Base-by-base conservation (phyloP, 2,329 filamentous ascomycete species). In the Graphiopsis chlorocephala region DNA sequence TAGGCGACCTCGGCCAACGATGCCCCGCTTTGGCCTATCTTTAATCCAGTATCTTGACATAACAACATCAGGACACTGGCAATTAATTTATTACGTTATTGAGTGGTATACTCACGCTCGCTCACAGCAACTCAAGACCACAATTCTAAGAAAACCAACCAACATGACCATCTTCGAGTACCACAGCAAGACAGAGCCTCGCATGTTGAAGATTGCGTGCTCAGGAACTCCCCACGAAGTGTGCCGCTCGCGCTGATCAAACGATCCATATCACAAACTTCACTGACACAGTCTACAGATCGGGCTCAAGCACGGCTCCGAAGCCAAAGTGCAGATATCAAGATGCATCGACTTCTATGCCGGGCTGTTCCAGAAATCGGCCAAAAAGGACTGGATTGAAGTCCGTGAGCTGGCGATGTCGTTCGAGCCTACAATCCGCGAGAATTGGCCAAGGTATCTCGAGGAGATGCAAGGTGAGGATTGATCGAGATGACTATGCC, bases 341-440 rank as follows among this genome's bases (percentile, higher is more conserved):
- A 73, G 78, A 64, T 78, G 78, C 62, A 80, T 85, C 56, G 67
- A 67, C 52, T 81, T 85, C 74, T 85, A 85, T 70, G 74, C 77
- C 0, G 67, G 67, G 2, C 78, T 84, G 52, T 85, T 85, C 72
- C 64, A 77, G 26, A 69, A 79, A 35, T 82, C 79, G n/a, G 79
- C 80, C 55, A 79, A 80, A 28, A 71, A 83, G 64, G 71, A 76
- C 50, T 85, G 83, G 83, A 67, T 72, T 0, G 68, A 79, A 42
- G 83, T 84, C 15, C 78, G 77, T 10, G 66, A 76, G 2, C 74
- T 81, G 20, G 83, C 85, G 0, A 72, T 78, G 20, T 75, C 76
- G 31, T 87, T 86, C 69, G 77, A 82, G 58, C 71, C 75, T 7
- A 75, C 79, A 0, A 77, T 86, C 1, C 72, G 77, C 45, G 68